These are phyloP conservation scores for Penicillium psychrosexuale DNA, from an alignment of 2,329 filamentous ascomycete species.

Conservation along the genomic window DNA sequence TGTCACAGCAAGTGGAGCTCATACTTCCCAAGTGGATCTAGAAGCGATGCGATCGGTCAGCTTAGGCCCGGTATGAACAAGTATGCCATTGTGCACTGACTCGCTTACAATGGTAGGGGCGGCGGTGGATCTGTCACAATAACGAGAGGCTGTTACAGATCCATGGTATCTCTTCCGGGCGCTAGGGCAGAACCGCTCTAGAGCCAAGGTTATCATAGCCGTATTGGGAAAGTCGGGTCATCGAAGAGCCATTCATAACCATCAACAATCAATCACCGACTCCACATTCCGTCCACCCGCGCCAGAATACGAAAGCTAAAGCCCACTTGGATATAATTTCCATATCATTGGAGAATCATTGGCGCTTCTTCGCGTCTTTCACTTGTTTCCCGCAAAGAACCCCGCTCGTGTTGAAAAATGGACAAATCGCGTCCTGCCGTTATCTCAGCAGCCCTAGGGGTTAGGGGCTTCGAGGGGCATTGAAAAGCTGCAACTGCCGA, in stretches of 20 bases:
- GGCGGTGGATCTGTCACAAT: not conserved
- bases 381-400: not conserved
- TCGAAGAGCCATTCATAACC: slow-evolving; percentile 6
- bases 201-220: not conserved
- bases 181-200: slow-evolving; percentile 8
- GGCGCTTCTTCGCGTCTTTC: not conserved
- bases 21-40: not conserved
- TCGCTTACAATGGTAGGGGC: not conserved
- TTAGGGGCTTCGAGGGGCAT: not conserved
- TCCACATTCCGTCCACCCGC: slow-evolving; percentile 15
- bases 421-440: not conserved
- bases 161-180: not conserved
- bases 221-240: not conserved
- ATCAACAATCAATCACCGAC: not conserved
- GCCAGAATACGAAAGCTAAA: not conserved
- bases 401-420: not conserved
- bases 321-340: not conserved
- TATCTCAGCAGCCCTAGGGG: not conserved
- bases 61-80: not conserved
- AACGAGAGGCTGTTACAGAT: too few relatives aligned
- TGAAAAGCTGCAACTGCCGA: not conserved
- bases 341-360: not conserved
- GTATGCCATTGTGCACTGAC: too few relatives aligned
- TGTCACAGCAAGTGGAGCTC: not conserved
- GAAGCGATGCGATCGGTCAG: not conserved